Conservation (phyloP, 257 asterid genomes). For the Schizonepeta tenuifolia region DNA sequence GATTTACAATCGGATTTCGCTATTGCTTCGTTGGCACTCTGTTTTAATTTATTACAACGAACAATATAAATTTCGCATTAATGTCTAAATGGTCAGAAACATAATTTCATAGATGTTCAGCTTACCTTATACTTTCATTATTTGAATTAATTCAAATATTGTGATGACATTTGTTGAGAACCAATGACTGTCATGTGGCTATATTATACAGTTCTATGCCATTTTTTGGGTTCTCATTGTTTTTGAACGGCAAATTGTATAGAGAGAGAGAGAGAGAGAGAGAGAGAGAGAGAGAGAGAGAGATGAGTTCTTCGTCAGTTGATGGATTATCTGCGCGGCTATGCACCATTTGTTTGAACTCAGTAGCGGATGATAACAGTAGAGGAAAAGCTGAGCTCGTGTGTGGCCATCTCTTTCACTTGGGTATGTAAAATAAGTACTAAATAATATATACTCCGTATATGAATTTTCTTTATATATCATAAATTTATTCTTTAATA, state of each 20-base stretch:
- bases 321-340: not conserved
- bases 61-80: not conserved
- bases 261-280: not conserved
- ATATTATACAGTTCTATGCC: not conserved
- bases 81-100: not conserved
- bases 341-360: slow-evolving; percentile 14
- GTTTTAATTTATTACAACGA: not conserved
- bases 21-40: not conserved
- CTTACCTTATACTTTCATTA: not conserved
- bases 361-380: not conserved
- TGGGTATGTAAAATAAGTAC: not conserved
- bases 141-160: slow-evolving; percentile 1
- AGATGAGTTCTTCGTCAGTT: not conserved
- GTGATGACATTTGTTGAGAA: not conserved
- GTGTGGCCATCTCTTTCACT: slow-evolving; percentile 22
- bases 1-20: not conserved
- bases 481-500: not conserved
- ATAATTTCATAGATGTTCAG: not conserved
- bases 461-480: not conserved
- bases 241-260: not conserved
- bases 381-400: slow-evolving; percentile 28
- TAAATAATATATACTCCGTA: no score
- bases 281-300: slow-evolving; percentile 1
- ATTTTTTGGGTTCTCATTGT: not conserved
- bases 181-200: not conserved